These are phyloP conservation scores for Mucor irregularis DNA, from an alignment of 371 early-diverging fungal species.

Conservation along the genomic window DNA sequence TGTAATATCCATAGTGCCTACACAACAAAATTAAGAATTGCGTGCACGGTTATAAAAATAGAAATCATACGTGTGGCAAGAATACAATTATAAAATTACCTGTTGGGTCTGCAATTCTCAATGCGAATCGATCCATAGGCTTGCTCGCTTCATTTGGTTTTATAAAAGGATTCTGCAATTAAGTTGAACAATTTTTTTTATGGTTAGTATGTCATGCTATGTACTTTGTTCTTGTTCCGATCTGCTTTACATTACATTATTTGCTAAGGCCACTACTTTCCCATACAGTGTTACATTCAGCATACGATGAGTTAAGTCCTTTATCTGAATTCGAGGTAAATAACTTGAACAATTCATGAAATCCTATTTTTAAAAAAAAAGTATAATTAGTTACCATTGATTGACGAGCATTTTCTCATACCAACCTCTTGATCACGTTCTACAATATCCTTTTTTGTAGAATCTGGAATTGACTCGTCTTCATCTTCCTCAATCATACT, in stretches of 20 bases:
- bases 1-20: constrained; percentile 39
- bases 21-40: not conserved
- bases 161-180: constrained; percentile 36
- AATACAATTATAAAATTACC: constrained; percentile 24
- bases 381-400: not conserved
- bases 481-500: constrained; percentile 1
- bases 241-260: constrained; percentile 28
- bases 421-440: constrained; percentile 38
- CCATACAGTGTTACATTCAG: constrained; percentile 43
- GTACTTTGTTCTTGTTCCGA: not conserved
- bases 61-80: constrained; percentile 9
- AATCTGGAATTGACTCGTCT: not conserved
- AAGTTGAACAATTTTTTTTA: too few species aligned
- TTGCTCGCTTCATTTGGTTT: constrained; percentile 6
- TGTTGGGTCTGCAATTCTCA: constrained; percentile 34
- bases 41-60: constrained; percentile 9
- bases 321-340: constrained; percentile 26
- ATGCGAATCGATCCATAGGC: constrained; percentile 38
- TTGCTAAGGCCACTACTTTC: constrained; percentile 35
- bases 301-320: constrained; percentile 36
- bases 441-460: constrained; percentile 21
- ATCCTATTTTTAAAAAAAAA: constrained; percentile 22
- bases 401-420: too few species aligned
- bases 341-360: constrained; percentile 39
- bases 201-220: not conserved